Percentiles rank a stretch among this genome's conserved stretches.
Evolutionary conservation across 208 protist genomes (phyloP).

Genomic region (Acanthamoeba royreba): DNA sequence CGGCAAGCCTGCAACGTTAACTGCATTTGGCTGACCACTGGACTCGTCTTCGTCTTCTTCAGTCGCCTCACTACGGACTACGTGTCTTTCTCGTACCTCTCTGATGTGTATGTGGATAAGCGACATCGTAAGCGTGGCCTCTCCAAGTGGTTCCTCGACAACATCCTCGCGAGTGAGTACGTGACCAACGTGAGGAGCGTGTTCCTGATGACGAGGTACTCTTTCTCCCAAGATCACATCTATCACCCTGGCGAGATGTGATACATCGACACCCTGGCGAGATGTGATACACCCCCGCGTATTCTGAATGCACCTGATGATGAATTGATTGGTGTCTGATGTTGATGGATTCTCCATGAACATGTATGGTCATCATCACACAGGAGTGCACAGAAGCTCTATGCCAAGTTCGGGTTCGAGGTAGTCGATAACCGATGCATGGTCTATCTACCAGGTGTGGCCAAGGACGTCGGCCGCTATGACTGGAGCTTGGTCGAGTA

Average conservation of each 20-base stretch:
- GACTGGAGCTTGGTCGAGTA: background rate
- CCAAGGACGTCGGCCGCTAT: background rate
- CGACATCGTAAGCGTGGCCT: background rate
- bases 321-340: too few relatives aligned
- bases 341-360: background rate
- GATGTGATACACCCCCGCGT: background rate
- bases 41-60: background rate
- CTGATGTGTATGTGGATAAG: background rate
- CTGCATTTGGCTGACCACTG: background rate
- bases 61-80: background rate
- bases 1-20: too few relatives aligned
- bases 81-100: background rate
- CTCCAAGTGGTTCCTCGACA: background rate
- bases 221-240: background rate
- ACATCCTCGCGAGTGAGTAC: background rate
- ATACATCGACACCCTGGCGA: background rate
- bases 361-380: too few relatives aligned
- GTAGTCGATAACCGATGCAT: background rate
- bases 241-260: background rate
- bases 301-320: background rate
- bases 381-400: background rate
- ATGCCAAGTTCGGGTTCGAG: background rate
- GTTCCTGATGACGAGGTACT: background rate
- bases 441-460: background rate
- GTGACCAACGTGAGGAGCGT: background rate